Evolutionary conservation across 1,284 basidiomycete species (phyloP).

Genomic region (Leccinum cinnamomeum): DNA sequence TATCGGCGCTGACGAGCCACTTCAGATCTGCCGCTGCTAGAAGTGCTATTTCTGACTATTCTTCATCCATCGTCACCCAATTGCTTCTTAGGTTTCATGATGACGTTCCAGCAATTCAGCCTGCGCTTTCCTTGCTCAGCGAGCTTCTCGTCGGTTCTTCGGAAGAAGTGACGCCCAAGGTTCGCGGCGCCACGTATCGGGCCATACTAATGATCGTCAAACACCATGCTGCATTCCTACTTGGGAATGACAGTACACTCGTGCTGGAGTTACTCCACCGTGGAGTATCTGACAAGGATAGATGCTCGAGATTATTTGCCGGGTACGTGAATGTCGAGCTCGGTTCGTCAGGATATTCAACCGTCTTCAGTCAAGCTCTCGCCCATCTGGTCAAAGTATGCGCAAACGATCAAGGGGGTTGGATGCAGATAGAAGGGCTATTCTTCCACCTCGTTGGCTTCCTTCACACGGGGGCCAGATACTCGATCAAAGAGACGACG

Average conservation of each 20-base stretch:
- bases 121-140: conserved; percentile 18
- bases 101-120: conserved; percentile 30
- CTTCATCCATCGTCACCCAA: conserved; percentile 16
- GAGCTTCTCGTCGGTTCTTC: conserved; percentile 48
- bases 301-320: conserved; percentile 61
- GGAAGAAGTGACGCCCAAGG: conserved; percentile 44
- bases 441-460: conserved; percentile 51
- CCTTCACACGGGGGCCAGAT: conserved; percentile 42
- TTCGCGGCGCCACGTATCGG: conserved; percentile 47
- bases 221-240: conserved; percentile 44
- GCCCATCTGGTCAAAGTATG: conserved; percentile 48
- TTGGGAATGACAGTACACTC: conserved; percentile 33
- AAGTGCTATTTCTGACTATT: conserved; percentile 28
- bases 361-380: conserved; percentile 45
- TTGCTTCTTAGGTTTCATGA: conserved; percentile 10
- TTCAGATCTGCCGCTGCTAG: conserved; percentile 22
- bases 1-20: conserved; percentile 11
- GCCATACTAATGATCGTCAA: conserved; percentile 47
- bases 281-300: conserved; percentile 53
- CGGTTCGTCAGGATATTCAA: conserved; percentile 13
- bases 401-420: conserved; percentile 30
- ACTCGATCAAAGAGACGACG: conserved; percentile 57
- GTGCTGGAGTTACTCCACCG: conserved; percentile 42
- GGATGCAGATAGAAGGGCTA: conserved; percentile 41
- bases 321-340: conserved; percentile 49